A percentile compares a stretch with the other conserved stretches of the same genome.
Evolutionary conservation across 2,329 filamentous ascomycete genomes (phyloP).

Genomic region (Phaeosphaeriaceae sp.): DNA sequence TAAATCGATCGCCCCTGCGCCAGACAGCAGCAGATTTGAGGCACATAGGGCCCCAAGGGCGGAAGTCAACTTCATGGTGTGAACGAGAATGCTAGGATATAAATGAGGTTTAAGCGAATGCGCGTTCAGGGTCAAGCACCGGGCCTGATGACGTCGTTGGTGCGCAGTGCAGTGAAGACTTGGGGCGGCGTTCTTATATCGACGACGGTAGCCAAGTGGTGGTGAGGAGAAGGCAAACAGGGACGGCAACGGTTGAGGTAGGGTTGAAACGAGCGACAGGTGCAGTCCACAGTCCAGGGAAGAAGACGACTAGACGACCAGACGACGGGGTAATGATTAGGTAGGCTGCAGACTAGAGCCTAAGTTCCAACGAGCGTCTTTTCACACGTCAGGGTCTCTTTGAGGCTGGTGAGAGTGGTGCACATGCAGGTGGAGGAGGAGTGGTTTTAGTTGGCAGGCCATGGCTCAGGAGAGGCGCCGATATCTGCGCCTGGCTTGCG

Average conservation of each 20-base stretch:
- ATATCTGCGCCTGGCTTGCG: too few species aligned
- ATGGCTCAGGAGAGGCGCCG: conserved; percentile 12
- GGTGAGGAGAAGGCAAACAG: conserved; percentile 7
- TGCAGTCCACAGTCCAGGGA: conserved; percentile 16
- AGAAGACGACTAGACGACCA: conserved; percentile 8
- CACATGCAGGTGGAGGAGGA: conserved; percentile 8
- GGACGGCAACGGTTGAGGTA: conserved; percentile 25
- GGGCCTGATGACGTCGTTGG: conserved; percentile 24
- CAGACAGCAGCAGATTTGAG: conserved; percentile 39
- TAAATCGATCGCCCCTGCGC: conserved; percentile 40
- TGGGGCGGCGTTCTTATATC: conserved; percentile 2
- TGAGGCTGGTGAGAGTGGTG: too few species aligned
- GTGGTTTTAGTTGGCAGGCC: conserved; percentile 6
- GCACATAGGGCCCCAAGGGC: conserved; percentile 39
- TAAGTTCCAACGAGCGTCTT: conserved; percentile 23
- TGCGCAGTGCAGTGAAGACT: conserved; percentile 8
- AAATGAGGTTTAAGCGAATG: conserved; percentile 7
- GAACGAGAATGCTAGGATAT: conserved; percentile 14
- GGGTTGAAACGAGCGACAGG: conserved; percentile 38
- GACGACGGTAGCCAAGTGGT: background rate
- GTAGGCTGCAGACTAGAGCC: background rate
- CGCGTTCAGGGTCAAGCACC: conserved; percentile 31
- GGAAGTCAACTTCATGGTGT: conserved; percentile 45
- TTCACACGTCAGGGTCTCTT: background rate
- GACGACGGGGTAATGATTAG: conserved; percentile 1